Evolutionary conservation across 2,329 filamentous ascomycete genomes (phyloP), one percentile per base, ranked within the genome.

Genomic region (Lasiodiplodia citricola): DNA sequence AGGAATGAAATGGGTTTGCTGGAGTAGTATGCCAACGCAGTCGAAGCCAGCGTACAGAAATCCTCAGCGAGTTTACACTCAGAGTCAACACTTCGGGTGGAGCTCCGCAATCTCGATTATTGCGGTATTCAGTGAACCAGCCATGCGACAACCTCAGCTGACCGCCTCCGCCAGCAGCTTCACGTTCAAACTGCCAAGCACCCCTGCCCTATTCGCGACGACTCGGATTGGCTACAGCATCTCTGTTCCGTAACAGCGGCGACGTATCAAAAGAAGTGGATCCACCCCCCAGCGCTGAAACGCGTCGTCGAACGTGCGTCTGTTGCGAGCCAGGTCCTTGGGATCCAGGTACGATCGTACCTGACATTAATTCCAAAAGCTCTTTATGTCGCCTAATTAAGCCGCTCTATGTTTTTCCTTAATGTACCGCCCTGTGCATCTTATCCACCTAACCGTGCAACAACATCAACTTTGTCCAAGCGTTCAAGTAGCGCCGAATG

Each of bases 281-380:
- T 31, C 57, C 57, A n/a, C 18, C 38, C 44, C 44, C 3, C 44
- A 47, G 47, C n/a, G 38, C 57, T 60, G 57, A 50, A 60, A 60
- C 57, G 57, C 38, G 28, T 47, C 44, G 38, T 60, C 57, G 57
- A 60, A 60, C 57, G 57, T 47, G 44, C 57, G 23, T 47, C 37
- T n/a, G 57, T 25, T 47, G 57, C 57, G 38, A 60, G 47, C 38
- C 57, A 4, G 57, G 57, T 60, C 28, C 21, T 8, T 38, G 57
- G 57, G 57, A 28, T n/a, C 28, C 55, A 57, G n/a, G 31, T 38
- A 57, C 28, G 21, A 54, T 54, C 51, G 13, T 54, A 23, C 51
- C 21, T 14, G 25, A 11, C 11, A 54, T 31, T 54, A 6, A 14
- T 16, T 54, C 23, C 21, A 54, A 31, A 4, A 18, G 7, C 18